A percentile compares a stretch with the other conserved stretches of the same genome.
Evolutionary conservation across 2,329 filamentous ascomycete species (phyloP).

Genomic region (Ilyonectria mors-panacis): DNA sequence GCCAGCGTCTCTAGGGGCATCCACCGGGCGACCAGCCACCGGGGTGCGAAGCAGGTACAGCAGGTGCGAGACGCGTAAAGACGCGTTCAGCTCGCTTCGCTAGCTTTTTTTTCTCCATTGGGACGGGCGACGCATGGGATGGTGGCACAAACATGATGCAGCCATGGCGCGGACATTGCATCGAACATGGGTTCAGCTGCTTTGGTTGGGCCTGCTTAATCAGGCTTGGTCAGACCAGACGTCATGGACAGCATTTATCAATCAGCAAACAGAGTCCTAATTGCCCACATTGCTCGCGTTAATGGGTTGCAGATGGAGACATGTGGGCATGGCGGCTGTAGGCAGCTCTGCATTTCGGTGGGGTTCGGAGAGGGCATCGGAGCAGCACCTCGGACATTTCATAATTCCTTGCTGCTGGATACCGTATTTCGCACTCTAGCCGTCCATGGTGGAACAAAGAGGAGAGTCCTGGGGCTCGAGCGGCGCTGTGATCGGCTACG

Average conservation of each 20-base stretch:
- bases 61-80: conserved; percentile 42
- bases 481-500: conserved; percentile 10
- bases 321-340: conserved; percentile 33
- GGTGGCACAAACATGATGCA: neutral
- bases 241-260: conserved; percentile 49
- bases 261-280: conserved; percentile 49
- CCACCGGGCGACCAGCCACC: conserved; percentile 42
- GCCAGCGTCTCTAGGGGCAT: conserved; percentile 35
- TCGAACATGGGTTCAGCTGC: conserved; percentile 7
- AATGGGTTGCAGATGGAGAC: conserved; percentile 31
- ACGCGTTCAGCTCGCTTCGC: conserved; percentile 37
- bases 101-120: conserved; percentile 16
- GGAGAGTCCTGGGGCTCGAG: conserved; percentile 12
- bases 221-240: conserved; percentile 44
- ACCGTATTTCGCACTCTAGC: neutral
- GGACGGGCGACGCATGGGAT: conserved; percentile 14
- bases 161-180: conserved; percentile 10
- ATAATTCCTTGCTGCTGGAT: conserved; percentile 3
- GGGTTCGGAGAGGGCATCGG: conserved; percentile 42
- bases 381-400: conserved; percentile 18
- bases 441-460: conserved; percentile 4
- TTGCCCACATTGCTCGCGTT: conserved; percentile 35
- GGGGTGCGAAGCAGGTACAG: conserved; percentile 34
- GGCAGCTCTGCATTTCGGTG: conserved; percentile 26
- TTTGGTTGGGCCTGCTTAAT: conserved; percentile 39